Conservation (phyloP, 164 flowering plant genomes). For the Aristolochia fimbriata region DNA sequence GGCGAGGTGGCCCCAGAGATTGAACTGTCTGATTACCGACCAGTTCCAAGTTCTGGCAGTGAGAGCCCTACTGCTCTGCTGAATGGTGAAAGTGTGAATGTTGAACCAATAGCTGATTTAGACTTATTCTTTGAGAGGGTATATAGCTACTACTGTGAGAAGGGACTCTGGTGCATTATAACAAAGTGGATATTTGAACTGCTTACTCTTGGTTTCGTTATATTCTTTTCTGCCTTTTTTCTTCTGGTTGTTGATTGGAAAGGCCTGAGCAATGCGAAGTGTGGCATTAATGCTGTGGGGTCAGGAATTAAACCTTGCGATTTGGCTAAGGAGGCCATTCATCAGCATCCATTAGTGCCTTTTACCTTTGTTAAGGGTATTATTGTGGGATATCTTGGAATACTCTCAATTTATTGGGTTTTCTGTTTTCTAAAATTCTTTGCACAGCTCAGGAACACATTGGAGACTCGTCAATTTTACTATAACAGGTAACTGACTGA, state of each 20-base stretch:
- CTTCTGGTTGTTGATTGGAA: slow-evolving; percentile 86
- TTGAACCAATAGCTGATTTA: slow-evolving; percentile 75
- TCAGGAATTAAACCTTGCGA: slow-evolving; percentile 94
- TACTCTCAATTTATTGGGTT: slow-evolving; percentile 78
- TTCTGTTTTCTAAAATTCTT: slow-evolving; percentile 88
- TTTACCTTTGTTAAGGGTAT: slow-evolving; percentile 63
- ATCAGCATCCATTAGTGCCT: slow-evolving; percentile 77
- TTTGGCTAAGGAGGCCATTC: slow-evolving; percentile 81
- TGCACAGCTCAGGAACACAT: slow-evolving; percentile 66
- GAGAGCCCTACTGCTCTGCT: slow-evolving; percentile 98
- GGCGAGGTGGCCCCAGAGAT: slow-evolving; percentile 65
- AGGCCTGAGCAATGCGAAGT: slow-evolving; percentile 88
- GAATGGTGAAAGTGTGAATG: slow-evolving; percentile 69
- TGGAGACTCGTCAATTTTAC: slow-evolving; percentile 74
- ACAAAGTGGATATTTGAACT: slow-evolving; percentile 95
- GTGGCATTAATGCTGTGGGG: slow-evolving; percentile 97
- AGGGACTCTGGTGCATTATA: slow-evolving; percentile 95
- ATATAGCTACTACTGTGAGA: slow-evolving; percentile 87
- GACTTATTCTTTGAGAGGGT: slow-evolving; percentile 94
- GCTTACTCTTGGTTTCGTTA: slow-evolving; percentile 68
- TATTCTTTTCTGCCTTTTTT: slow-evolving; percentile 89
- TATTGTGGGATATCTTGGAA: slow-evolving; percentile 80
- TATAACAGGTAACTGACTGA: slow-evolving; percentile 46
- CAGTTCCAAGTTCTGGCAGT: slow-evolving; percentile 73
- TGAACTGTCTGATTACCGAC: slow-evolving; percentile 71